phyloP scores from a whole-genome alignment of 768 basidiomycete species.

The Tricholoma saponaceum region DNA sequence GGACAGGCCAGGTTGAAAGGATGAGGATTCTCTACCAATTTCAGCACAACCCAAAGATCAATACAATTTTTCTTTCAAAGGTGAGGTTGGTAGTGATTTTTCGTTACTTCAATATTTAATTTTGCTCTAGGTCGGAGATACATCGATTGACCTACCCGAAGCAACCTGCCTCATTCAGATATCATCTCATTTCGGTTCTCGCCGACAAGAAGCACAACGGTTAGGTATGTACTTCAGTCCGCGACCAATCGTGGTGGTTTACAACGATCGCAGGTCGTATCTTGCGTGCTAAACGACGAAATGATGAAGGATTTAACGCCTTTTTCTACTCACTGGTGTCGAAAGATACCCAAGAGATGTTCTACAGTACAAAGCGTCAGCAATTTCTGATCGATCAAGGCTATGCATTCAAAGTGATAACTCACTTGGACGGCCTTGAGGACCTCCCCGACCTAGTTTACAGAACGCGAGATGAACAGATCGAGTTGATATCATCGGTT shows the following conservation, averaged over 20 bases:
- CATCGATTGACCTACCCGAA: slow-evolving; percentile 97
- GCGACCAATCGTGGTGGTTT: background rate
- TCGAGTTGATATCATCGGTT: slow-evolving; percentile 92
- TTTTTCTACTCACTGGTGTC: slow-evolving; percentile 99
- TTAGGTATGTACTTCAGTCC: slow-evolving; percentile 52
- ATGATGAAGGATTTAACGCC: slow-evolving; percentile 99
- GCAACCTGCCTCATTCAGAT: slow-evolving; percentile 99
- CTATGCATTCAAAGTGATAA: slow-evolving; percentile 99
- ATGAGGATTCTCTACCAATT: slow-evolving; percentile 95
- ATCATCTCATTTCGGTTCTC: slow-evolving; percentile 97
- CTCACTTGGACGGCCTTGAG: slow-evolving; percentile 91
- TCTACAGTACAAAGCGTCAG: slow-evolving; percentile 97
- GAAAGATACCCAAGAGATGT: slow-evolving; percentile 99
- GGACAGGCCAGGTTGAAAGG: slow-evolving; percentile 90
- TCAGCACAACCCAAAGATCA: slow-evolving; percentile 92
- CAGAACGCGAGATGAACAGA: slow-evolving; percentile 87
- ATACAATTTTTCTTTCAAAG: slow-evolving; percentile 98
- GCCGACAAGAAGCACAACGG: slow-evolving; percentile 96
- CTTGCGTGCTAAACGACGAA: slow-evolving; percentile 92
- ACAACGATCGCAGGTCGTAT: slow-evolving; percentile 67
- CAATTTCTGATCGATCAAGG: slow-evolving; percentile 99
- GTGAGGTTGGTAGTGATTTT: slow-evolving; percentile 33
- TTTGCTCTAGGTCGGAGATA: slow-evolving; percentile 82
- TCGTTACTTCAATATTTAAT: background rate
- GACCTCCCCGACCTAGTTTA: slow-evolving; percentile 87